These are phyloP conservation scores for Alloteropsis angusta DNA, from an alignment of 202 grass and related monocot genomes.

Conservation along the genomic window DNA sequence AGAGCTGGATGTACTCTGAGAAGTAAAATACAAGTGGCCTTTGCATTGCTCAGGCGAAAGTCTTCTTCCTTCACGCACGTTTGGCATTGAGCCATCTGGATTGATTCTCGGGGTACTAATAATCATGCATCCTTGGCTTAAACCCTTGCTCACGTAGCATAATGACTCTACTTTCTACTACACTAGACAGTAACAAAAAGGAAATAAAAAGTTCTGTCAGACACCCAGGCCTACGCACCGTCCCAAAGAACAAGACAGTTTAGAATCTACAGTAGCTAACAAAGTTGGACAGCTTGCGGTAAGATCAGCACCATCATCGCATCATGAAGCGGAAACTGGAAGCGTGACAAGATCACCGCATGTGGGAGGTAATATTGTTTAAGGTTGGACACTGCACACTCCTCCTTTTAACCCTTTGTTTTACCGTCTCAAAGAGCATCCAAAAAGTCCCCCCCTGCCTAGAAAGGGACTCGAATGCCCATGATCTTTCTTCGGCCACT, in stretches of 20 bases:
- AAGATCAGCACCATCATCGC: neutral
- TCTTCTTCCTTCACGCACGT: neutral
- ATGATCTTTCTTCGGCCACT: slow-evolving; percentile 14
- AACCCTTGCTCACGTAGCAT: neutral
- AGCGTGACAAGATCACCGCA: slow-evolving; percentile 12
- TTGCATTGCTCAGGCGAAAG: neutral
- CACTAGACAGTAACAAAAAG: neutral
- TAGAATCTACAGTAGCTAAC: neutral
- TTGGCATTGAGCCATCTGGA: neutral
- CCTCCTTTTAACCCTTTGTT: slow-evolving; percentile 24
- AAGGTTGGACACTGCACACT: neutral
- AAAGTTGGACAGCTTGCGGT: neutral
- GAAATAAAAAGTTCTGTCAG: neutral
- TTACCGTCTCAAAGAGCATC: slow-evolving; percentile 43
- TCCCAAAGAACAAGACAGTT: neutral
- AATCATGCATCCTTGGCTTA: neutral
- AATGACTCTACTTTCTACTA: neutral
- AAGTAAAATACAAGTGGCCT: neutral
- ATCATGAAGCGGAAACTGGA: neutral
- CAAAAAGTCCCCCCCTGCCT: slow-evolving; percentile 25
- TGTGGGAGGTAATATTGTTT: neutral
- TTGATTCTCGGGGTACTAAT: neutral
- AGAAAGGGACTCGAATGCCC: slow-evolving; percentile 33
- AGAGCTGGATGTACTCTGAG: neutral
- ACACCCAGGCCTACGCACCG: neutral